Evolutionary conservation across 164 flowering plant species (phyloP), one percentile per base, ranked within the genome.

Genomic region (Warburgia ugandensis): DNA sequence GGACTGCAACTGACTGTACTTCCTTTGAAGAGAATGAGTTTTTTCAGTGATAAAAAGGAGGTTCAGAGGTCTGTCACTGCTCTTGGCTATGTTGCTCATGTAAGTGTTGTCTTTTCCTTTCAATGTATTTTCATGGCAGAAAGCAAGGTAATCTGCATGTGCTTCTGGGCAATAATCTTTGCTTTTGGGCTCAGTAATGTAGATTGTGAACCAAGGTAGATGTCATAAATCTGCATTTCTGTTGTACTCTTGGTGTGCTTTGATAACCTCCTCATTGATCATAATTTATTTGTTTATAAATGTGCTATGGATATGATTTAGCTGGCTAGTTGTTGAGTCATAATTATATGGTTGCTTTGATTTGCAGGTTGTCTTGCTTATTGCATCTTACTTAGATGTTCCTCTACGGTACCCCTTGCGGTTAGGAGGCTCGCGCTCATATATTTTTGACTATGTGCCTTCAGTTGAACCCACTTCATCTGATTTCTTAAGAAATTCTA

Each of bases 81-180:
- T 48, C 63, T 89, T 54, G 99, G 96, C 68, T 89, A 86, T 68
- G 78, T 84, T 21, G 91, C 94, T 47, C 97, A 92, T 75, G 98
- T 92, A 65, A 64, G 96, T 76, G 54, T 8, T 35, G 4, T 54
- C 50, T 45, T 45, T 19, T 29, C 5, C 23, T 44, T 2, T 3
- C 35, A 22, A 28, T 7, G n/a, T 51, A 21, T 8, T 36, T 19
- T 37, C 44, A 9, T 21, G 53, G 19, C 35, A 6, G 6, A 16
- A 49, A 20, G 7, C 22, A 31, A 6, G 2, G 43, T 8, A 8
- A 16, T 22, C 43, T 39, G 5, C 43, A 39, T 39, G 3, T 19
- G 17, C 20, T 19, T 16, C 42, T 16, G 6, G 42, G 19, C 6
- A 22, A 12, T 19, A 39, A 19, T 39, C 20, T 39, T 39, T 16